Base-by-base conservation (phyloP, 345 rosid genomes). In the Salix caprea region DNA sequence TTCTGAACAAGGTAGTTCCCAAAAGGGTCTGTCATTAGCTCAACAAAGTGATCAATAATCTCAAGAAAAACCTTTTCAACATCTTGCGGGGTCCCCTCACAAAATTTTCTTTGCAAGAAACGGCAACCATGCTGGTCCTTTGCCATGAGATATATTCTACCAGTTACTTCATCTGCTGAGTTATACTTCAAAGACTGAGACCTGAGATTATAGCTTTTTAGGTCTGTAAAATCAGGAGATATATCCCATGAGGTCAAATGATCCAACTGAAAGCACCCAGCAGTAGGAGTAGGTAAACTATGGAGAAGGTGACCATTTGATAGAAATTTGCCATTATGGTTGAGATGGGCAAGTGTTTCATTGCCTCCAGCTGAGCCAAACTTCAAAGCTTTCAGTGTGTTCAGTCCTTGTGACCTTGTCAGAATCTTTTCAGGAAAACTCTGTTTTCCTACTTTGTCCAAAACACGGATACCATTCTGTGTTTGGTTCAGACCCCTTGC, bases 81-180 rank as follows among this genome's bases (percentile, higher is more conserved):
- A 81, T 89, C 93, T 70, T 86, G 84, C 12, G 64, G 68, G 54
- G 85, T 85, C 42, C 86, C 91, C 85, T 88, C 95, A 1, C 88
- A 85, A 80, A 92, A 84, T 75, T 81, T 91, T 78, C 83, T 86
- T 82, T 92, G 95, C 76, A 92, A 71, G 82, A 87, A 90, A 40
- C 91, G 89, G 79, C 97, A 89, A 32, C 97, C 97, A 52, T 89
- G 85, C 74, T 92, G 97, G 72, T 90, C 97, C 77, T 89, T 92
- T 0, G 92, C 91, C 89, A 92, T 80, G 79, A 81, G 84, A 78
- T 83, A 87, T 76, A 91, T 88, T 81, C 70, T 88, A 76, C 89
- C 89, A 32, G 79, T 85, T 30, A 81, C 85, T 73, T 91, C 97
- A 69, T 87, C 91, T 44, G 88, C 79, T 61, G 84, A 83, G 75